These are phyloP conservation scores for Volutella citrinella DNA, from an alignment of 2,329 filamentous ascomycete species.

Conservation along the genomic window DNA sequence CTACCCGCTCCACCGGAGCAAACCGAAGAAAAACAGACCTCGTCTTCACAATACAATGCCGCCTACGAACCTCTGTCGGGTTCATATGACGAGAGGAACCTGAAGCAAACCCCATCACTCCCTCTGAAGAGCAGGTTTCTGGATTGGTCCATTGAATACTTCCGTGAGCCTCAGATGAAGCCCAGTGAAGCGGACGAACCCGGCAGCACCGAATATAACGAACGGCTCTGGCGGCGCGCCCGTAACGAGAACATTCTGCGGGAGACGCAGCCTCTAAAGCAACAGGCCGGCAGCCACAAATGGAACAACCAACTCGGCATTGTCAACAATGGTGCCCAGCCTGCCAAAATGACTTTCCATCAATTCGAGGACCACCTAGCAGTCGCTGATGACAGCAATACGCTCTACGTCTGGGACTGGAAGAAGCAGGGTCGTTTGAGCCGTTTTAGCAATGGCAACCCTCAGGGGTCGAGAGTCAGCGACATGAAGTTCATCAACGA, in stretches of 20 bases:
- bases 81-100: conserved; percentile 63
- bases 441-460: conserved; percentile 93
- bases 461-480: conserved; percentile 84
- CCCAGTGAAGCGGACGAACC: conserved; percentile 93
- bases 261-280: conserved; percentile 91
- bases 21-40: conserved; percentile 57
- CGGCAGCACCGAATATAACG: conserved; percentile 93
- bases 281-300: conserved; percentile 76
- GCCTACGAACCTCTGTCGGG: conserved; percentile 78
- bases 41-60: conserved; percentile 69
- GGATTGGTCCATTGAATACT: conserved; percentile 97
- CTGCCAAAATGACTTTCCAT: conserved; percentile 91
- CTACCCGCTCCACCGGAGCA: conserved; percentile 65
- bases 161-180: conserved; percentile 98
- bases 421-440: conserved; percentile 70
- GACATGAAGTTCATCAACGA: conserved; percentile 98
- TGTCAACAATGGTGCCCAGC: conserved; percentile 86
- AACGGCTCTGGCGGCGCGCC: conserved; percentile 85
- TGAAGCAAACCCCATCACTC: conserved; percentile 58
- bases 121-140: conserved; percentile 82
- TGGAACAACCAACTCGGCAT: conserved; percentile 85
- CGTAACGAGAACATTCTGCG: conserved; percentile 90
- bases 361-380: conserved; percentile 97
- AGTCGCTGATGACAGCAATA: conserved; percentile 90
- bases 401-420: conserved; percentile 92